These are phyloP conservation scores for Termitomyces sp. DNA, from an alignment of 768 basidiomycete genomes.

Conservation along the genomic window DNA sequence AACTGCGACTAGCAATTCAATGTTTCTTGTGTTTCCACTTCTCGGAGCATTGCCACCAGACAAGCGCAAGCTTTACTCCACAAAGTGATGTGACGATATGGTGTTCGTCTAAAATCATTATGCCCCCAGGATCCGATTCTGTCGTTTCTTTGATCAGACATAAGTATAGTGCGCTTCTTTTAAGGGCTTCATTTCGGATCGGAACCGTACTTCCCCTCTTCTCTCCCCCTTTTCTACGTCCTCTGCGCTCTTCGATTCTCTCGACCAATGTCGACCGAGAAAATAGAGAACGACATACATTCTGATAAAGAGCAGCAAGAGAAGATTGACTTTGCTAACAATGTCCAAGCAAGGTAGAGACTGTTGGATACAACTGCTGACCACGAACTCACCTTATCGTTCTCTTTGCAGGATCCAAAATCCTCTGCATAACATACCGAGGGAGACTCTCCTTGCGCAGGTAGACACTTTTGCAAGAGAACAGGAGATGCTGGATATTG, in stretches of 20 bases:
- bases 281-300: slow-evolving; percentile 3
- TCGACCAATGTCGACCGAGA: slow-evolving; percentile 22
- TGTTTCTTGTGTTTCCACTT: background rate
- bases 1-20: too few relatives aligned
- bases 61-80: background rate
- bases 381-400: background rate
- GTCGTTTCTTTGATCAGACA: slow-evolving; percentile 9
- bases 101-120: background rate
- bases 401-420: slow-evolving; percentile 34
- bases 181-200: slow-evolving; percentile 1
- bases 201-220: background rate
- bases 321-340: slow-evolving; percentile 29
- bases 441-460: slow-evolving; percentile 51
- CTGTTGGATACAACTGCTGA: background rate
- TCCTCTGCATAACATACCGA: slow-evolving; percentile 50
- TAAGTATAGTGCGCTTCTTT: background rate
- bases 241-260: slow-evolving; percentile 10
- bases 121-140: slow-evolving; percentile 3
- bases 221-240: slow-evolving; percentile 4
- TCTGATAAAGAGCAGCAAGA: slow-evolving; percentile 23
- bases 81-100: background rate
- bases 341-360: slow-evolving; percentile 36
- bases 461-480: slow-evolving; percentile 58
- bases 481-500: slow-evolving; percentile 39
- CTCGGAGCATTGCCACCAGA: background rate